Base-by-base conservation (phyloP, 2,329 filamentous ascomycete genomes). In the Raffaelea ambrosiae region DNA sequence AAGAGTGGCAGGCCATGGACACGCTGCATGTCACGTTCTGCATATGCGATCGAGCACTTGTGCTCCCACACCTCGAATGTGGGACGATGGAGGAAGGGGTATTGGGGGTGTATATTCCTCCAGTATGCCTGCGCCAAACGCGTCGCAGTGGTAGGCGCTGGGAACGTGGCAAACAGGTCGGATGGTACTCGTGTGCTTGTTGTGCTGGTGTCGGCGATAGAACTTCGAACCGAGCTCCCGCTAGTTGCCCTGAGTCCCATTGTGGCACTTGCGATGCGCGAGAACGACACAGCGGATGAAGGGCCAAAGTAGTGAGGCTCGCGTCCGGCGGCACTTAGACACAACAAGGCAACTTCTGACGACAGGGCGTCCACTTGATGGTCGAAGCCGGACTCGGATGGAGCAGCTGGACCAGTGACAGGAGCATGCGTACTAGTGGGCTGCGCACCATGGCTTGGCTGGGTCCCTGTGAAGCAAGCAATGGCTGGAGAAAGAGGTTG, bases 221-320 rank as follows among this genome's bases (percentile, higher is more conserved):
- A 5, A 13, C 18, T 19, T 5, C 13, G 18, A 26, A 19, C 40
- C 5, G 40, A 16, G 5, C 19, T 19, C 3, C 42, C 42, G 14
- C 14, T 16, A 11, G 21, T 11, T 5, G 31, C 31, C 8, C 19
- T n/a, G 29, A 47, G 50, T 20, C 57, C 53, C 51, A 60, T 55
- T 1, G 57, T 52, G 9, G 58, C 51, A 33, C 56, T 58, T 14
- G 58, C 52, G n/a, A 63, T 51, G 18, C 57, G 54, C 21, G 59
- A 59, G 41, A 66, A 64, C 0, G 59, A 59, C 9, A 66, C 51
- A 2, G 61, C 60, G 1, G 62, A 66, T 1, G 64, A 66, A 3
- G 63, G 54, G 0, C 64, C 63, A 38, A 67, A 63, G 50, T 65
- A 66, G 20, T 64, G 63, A 13, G 63, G 62, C 55, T 66, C 62